Evolutionary conservation across 164 flowering plant species (phyloP).

Genomic region (Stephania japonica): DNA sequence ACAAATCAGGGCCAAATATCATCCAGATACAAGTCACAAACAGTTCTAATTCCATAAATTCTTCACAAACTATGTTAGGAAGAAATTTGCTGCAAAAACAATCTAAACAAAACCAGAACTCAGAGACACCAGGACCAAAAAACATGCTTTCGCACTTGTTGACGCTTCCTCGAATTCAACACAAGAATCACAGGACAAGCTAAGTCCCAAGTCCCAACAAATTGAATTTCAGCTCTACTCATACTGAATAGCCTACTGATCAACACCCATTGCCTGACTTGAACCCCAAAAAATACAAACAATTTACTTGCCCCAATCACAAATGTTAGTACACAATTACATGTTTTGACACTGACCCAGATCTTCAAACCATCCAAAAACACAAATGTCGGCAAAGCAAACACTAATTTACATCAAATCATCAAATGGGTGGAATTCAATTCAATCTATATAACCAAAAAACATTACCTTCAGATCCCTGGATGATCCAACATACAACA

Average conservation of each 20-base stretch:
- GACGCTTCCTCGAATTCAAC: background rate
- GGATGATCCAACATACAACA: constrained; percentile 20
- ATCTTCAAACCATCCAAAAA: constrained; percentile 1
- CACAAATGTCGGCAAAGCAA: background rate
- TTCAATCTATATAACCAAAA: constrained; percentile 3
- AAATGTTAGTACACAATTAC: background rate
- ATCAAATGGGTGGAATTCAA: constrained; percentile 7
- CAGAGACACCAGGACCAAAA: background rate
- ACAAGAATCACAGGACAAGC: background rate
- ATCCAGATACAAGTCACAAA: background rate
- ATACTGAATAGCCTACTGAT: background rate
- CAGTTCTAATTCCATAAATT: background rate
- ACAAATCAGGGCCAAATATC: background rate
- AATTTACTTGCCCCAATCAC: background rate
- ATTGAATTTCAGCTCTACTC: background rate
- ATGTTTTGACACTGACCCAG: constrained; percentile 2
- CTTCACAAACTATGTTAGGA: background rate
- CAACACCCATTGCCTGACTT: background rate
- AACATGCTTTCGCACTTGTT: background rate
- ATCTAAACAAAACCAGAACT: constrained; percentile 1
- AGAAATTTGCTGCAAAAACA: background rate
- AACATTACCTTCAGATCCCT: constrained; percentile 50
- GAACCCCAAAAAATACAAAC: background rate
- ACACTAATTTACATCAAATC: background rate
- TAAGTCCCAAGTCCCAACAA: background rate